Evolutionary conservation across 2,329 filamentous ascomycete species (phyloP).

Genomic region (Colletotrichum liaoningense): DNA sequence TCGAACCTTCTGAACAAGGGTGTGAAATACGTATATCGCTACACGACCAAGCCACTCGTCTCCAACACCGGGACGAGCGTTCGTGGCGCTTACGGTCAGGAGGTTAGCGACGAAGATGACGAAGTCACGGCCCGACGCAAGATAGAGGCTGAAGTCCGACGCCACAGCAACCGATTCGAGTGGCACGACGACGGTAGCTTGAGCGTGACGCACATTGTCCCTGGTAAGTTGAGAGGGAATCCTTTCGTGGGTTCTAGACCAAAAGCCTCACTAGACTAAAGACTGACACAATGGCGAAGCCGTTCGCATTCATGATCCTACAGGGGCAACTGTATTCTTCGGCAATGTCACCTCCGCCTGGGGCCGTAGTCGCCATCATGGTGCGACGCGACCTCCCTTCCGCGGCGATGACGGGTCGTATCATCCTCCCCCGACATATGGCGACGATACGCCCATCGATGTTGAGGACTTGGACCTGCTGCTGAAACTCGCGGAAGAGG

Average conservation of each 20-base stretch:
- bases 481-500: conserved; percentile 41
- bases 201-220: conserved; percentile 46
- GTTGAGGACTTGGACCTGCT: conserved; percentile 43
- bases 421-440: conserved; percentile 46
- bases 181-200: conserved; percentile 50
- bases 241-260: background rate
- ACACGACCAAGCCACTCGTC: conserved; percentile 39
- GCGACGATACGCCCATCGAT: conserved; percentile 44
- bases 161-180: conserved; percentile 46
- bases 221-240: conserved; percentile 38
- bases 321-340: conserved; percentile 44
- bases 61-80: conserved; percentile 48
- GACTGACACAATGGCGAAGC: conserved; percentile 33
- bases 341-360: conserved; percentile 50
- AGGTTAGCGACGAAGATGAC: conserved; percentile 41
- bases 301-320: conserved; percentile 43
- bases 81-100: conserved; percentile 45
- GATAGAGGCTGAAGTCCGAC: conserved; percentile 45
- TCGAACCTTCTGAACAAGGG: conserved; percentile 42
- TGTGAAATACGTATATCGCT: conserved; percentile 46
- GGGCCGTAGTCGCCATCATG: conserved; percentile 46
- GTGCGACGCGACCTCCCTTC: conserved; percentile 45
- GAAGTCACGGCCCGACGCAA: conserved; percentile 39
- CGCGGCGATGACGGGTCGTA: conserved; percentile 47
- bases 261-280: too few species aligned